Conservation (phyloP, 352 stramenopile genomes). For the Phytophthora boehmeriae region DNA sequence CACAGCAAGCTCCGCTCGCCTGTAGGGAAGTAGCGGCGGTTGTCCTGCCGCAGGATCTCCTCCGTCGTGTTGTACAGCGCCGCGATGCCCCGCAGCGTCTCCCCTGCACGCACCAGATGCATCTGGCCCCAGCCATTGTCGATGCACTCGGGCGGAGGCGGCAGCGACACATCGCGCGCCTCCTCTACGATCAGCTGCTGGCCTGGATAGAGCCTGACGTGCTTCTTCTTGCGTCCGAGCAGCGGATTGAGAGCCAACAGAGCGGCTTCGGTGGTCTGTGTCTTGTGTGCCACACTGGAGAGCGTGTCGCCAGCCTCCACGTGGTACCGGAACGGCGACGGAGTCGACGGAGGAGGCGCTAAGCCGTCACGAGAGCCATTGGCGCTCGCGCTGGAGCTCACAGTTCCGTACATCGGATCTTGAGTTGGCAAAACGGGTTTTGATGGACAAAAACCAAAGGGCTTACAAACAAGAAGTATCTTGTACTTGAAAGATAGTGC, state of each 20-base stretch:
- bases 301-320: slow-evolving; percentile 73
- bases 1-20: slow-evolving; percentile 74
- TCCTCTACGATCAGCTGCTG: slow-evolving; percentile 83
- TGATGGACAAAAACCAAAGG: neutral
- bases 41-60: slow-evolving; percentile 80
- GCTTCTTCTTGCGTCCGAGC: slow-evolving; percentile 47
- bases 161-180: slow-evolving; percentile 66
- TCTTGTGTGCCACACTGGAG: slow-evolving; percentile 65
- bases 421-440: slow-evolving; percentile 13
- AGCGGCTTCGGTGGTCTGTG: slow-evolving; percentile 55
- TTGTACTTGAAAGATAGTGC: neutral
- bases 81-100: slow-evolving; percentile 74
- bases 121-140: slow-evolving; percentile 87
- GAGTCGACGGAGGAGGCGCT: slow-evolving; percentile 34
- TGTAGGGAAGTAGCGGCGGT: slow-evolving; percentile 78
- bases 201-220: slow-evolving; percentile 68
- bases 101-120: slow-evolving; percentile 74
- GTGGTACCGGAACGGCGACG: slow-evolving; percentile 76
- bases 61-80: slow-evolving; percentile 83
- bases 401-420: slow-evolving; percentile 58
- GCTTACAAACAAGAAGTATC: neutral
- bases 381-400: slow-evolving; percentile 35
- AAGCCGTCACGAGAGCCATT: slow-evolving; percentile 32
- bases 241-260: slow-evolving; percentile 77
- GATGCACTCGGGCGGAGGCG: slow-evolving; percentile 76